Evolutionary conservation across 2,329 filamentous ascomycete genomes (phyloP).

Genomic region (Ambrosiella cleistominuta): DNA sequence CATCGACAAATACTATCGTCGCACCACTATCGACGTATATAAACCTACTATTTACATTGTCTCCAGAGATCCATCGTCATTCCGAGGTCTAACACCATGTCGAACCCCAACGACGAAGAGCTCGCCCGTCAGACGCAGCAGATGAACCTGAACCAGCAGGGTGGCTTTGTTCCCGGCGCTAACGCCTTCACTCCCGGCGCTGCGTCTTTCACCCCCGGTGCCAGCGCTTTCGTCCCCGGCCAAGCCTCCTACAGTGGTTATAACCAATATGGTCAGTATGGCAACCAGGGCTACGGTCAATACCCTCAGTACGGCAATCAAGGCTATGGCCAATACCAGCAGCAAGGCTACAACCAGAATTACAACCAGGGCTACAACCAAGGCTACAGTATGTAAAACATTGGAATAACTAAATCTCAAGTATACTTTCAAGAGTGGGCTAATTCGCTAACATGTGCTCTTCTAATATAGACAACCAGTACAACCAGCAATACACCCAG

Average conservation of each 20-base stretch:
- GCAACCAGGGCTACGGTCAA: constrained; percentile 21
- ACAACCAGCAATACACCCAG: constrained; percentile 32
- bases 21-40: background rate
- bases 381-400: background rate
- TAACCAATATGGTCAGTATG: constrained; percentile 26
- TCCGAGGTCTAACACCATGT: constrained; percentile 36
- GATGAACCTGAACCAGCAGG: constrained; percentile 34
- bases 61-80: background rate
- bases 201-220: constrained; percentile 55
- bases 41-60: background rate
- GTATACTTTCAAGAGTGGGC: background rate
- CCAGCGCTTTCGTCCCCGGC: constrained; percentile 53
- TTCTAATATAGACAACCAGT: constrained; percentile 20
- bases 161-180: constrained; percentile 30
- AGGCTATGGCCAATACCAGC: constrained; percentile 25
- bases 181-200: constrained; percentile 45
- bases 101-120: constrained; percentile 89
- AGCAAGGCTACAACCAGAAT: constrained; percentile 26
- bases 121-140: constrained; percentile 69
- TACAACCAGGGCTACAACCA: background rate
- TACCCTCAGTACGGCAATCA: constrained; percentile 17
- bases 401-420: background rate
- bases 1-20: no score
- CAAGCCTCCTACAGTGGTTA: constrained; percentile 30
- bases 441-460: background rate